Conservation (phyloP, 139 green algal species). For the Chlamydomonas applanata region DNA sequence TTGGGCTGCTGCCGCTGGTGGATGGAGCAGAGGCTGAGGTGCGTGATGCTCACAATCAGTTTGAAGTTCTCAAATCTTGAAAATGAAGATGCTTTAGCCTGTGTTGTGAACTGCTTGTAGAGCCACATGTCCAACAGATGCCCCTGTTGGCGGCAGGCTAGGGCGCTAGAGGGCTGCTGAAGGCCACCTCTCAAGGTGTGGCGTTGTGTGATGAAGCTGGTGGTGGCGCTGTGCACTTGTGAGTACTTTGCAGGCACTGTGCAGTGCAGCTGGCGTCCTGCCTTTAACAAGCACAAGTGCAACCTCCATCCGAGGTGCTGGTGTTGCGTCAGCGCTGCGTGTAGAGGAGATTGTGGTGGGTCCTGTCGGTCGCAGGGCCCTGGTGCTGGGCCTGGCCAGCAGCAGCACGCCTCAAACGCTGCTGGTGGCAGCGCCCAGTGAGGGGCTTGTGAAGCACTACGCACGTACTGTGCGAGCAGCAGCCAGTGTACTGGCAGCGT, state of each 20-base stretch:
- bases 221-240: no score
- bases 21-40: background rate
- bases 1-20: background rate
- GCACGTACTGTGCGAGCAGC: background rate
- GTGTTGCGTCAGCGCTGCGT: background rate
- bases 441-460: slow-evolving; percentile 5
- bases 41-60: no score
- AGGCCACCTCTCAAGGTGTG: background rate
- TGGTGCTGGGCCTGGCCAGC: background rate
- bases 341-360: slow-evolving; percentile 1
- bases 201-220: no score
- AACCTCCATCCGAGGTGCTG: background rate
- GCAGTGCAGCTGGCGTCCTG: background rate
- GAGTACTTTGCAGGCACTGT: background rate
- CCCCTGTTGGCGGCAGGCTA: background rate
- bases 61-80: background rate
- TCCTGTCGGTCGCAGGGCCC: background rate
- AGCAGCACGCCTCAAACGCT: slow-evolving; percentile 1
- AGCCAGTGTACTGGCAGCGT: slow-evolving; percentile 10
- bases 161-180: background rate
- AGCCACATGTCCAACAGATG: background rate
- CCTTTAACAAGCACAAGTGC: background rate
- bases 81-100: background rate
- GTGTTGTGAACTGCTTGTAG: background rate
- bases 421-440: slow-evolving; percentile 16